Percentiles rank a stretch among this genome's conserved stretches.
These are phyloP conservation scores for Trichosporon inkin DNA, from an alignment of 1,284 basidiomycete genomes.

Conservation along the genomic window DNA sequence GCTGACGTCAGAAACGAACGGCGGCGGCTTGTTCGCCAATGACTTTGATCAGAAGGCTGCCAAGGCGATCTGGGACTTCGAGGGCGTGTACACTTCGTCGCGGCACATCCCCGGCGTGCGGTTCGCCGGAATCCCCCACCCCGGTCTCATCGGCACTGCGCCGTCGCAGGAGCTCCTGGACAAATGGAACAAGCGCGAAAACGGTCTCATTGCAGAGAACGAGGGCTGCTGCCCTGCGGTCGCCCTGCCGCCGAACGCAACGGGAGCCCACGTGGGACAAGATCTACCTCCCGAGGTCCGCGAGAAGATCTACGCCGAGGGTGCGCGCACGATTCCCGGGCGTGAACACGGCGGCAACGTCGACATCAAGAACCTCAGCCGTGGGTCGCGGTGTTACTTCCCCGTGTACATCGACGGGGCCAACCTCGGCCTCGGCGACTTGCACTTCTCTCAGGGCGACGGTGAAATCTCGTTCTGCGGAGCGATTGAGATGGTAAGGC, in stretches of 20 bases:
- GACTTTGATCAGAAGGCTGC: slow-evolving; percentile 56
- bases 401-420: slow-evolving; percentile 70
- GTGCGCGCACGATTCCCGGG: slow-evolving; percentile 69
- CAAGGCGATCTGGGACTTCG: slow-evolving; percentile 76
- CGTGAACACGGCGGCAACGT: slow-evolving; percentile 75
- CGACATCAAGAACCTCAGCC: slow-evolving; percentile 55
- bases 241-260: slow-evolving; percentile 60
- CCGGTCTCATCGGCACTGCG: slow-evolving; percentile 69
- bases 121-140: slow-evolving; percentile 72
- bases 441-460: slow-evolving; percentile 76
- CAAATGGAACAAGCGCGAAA: slow-evolving; percentile 70
- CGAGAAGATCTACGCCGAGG: slow-evolving; percentile 62
- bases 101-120: slow-evolving; percentile 72
- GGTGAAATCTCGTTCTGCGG: slow-evolving; percentile 54
- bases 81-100: slow-evolving; percentile 63
- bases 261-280: slow-evolving; percentile 64
- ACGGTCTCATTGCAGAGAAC: slow-evolving; percentile 58
- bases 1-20: slow-evolving; percentile 12
- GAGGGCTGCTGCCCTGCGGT: slow-evolving; percentile 55
- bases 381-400: slow-evolving; percentile 17
- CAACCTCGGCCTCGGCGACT: slow-evolving; percentile 68
- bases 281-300: slow-evolving; percentile 55
- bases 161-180: slow-evolving; percentile 67
- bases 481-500: slow-evolving; percentile 56
- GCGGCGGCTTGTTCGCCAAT: slow-evolving; percentile 16